Evolutionary conservation across 306 rosid species (phyloP).

Genomic region (Begonia fuchsioides): DNA sequence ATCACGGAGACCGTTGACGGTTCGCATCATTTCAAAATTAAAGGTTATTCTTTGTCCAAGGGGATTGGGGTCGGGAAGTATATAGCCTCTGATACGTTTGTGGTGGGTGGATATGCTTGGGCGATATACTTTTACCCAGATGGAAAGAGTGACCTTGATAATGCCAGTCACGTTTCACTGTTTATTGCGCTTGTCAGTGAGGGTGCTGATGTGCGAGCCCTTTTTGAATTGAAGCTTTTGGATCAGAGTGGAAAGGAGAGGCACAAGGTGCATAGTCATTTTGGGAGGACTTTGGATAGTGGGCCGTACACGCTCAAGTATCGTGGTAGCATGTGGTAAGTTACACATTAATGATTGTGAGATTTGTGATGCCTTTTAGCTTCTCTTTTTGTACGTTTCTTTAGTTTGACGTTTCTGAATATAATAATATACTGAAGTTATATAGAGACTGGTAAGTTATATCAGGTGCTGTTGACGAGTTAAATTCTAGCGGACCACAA

Average conservation of each 20-base stretch:
- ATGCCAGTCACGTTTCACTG: slow-evolving; percentile 62
- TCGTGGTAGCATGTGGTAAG: slow-evolving; percentile 95
- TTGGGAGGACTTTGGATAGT: slow-evolving; percentile 69
- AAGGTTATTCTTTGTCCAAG: slow-evolving; percentile 50
- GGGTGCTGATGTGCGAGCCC: slow-evolving; percentile 76
- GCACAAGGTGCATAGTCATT: slow-evolving; percentile 88
- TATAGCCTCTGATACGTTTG: slow-evolving; percentile 54
- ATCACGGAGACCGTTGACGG: slow-evolving; percentile 59
- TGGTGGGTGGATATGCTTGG: slow-evolving; percentile 82
- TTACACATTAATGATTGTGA: not conserved
- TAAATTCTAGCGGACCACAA: no score
- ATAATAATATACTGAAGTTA: not conserved
- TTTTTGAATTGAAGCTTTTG: slow-evolving; percentile 73
- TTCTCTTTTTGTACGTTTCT: not conserved
- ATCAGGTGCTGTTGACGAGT: not conserved
- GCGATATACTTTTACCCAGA: slow-evolving; percentile 87
- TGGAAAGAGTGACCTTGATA: slow-evolving; percentile 79
- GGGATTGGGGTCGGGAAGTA: slow-evolving; percentile 79
- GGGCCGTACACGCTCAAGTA: slow-evolving; percentile 84
- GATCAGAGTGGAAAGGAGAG: slow-evolving; percentile 90
- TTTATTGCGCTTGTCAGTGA: slow-evolving; percentile 87
- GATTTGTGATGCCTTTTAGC: no score
- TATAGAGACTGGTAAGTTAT: not conserved
- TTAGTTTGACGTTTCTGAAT: not conserved
- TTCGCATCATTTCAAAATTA: slow-evolving; percentile 71